Base-by-base conservation (phyloP, 768 basidiomycete species). In the Boletus reticulatus region DNA sequence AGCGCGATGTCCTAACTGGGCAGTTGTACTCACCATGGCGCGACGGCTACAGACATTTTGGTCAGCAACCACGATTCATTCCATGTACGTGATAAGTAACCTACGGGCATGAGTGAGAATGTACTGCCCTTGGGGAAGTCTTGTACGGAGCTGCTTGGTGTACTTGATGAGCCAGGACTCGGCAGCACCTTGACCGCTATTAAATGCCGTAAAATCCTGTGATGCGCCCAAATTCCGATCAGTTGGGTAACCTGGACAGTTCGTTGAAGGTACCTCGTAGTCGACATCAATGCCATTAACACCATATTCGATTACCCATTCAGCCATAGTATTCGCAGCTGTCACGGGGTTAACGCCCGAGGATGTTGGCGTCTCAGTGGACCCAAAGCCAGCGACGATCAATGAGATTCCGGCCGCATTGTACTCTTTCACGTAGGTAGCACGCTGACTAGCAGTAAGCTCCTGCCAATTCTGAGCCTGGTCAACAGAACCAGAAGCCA, bases 261-360 rank as follows among this genome's bases (percentile, higher is more conserved):
- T 36, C n/a, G 10, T 27, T 8, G 11, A 29, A 27, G 12, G 11
- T 43, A 72, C 74, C 63, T 79, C 82, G 48, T 82, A 83, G 62
- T 83, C 82, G 44, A 83, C 73, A 48, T 83, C 82, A 13, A 82
- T 76, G 39, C 81, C 82, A 52, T 82, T 77, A 32, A 83, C 61
- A n/a, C 69, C 66, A 48, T 79, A 80, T 56, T 77, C 52, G 36
- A 71, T 74, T 36, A 82, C 80, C 72, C 73, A 81, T 9, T 67
- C 64, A 8, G 78, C 80, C 63, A 83, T 71, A 6, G 68, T 71
- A 56, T 75, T 72, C 1, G 81, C 81, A 7, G 69, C 68, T 29
- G 44, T 50, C 32, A 72, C 69, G 2, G 81, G 72, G 53, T 81
- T 71, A 5, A 62, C 61, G 27, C 75, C 76, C 4, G 66, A 64